Conservation (phyloP, 345 rosid genomes). For the Ailanthus altissimus region DNA sequence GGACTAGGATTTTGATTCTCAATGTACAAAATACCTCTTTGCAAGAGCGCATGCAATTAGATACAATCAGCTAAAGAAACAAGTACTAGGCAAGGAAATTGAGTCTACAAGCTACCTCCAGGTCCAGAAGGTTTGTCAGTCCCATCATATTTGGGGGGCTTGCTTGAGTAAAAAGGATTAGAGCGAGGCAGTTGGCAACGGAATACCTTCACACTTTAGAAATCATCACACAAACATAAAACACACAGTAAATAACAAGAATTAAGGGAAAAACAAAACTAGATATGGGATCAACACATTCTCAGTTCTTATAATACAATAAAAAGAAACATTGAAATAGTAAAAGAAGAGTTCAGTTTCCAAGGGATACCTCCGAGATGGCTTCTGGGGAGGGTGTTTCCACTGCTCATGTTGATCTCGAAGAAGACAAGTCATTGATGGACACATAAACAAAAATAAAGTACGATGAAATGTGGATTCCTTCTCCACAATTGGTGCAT, state of each 20-base stretch:
- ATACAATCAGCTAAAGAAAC: not conserved
- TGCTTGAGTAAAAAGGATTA: conserved; percentile 76
- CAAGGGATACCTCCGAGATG: conserved; percentile 58
- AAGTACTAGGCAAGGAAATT: not conserved
- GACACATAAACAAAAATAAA: conserved; percentile 77
- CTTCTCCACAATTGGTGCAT: conserved; percentile 68
- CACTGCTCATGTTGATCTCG: conserved; percentile 95
- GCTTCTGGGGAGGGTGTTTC: conserved; percentile 58
- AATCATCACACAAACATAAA: conserved; percentile 25
- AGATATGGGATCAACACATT: not conserved
- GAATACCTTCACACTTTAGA: conserved; percentile 73
- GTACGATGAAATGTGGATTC: conserved; percentile 83
- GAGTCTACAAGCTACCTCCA: conserved; percentile 57
- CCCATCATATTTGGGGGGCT: conserved; percentile 59
- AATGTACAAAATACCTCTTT: not conserved
- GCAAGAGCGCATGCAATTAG: not conserved
- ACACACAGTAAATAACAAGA: not conserved
- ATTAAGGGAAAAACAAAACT: not conserved
- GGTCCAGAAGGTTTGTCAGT: conserved; percentile 49
- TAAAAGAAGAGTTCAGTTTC: conserved; percentile 3
- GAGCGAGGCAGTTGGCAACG: conserved; percentile 74
- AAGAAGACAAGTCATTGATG: conserved; percentile 79
- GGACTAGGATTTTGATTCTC: not conserved
- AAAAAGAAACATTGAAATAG: not conserved
- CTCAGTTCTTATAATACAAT: not conserved